phyloP scores from a whole-genome alignment of 768 basidiomycete species.

The Inosperma sp. region DNA sequence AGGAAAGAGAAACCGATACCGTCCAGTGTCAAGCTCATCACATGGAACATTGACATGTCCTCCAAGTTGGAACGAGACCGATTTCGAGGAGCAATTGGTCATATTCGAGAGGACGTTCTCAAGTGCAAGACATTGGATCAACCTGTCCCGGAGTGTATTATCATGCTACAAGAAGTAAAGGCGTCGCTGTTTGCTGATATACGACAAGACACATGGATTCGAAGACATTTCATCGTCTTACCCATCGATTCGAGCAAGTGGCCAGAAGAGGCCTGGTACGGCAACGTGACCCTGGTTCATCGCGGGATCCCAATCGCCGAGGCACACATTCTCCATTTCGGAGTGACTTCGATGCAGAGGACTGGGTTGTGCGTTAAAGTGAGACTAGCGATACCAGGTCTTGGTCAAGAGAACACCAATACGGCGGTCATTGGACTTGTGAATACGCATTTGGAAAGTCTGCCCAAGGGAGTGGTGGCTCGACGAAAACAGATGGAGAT shows the following conservation, averaged over 20 bases:
- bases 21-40: constrained; percentile 46
- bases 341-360: constrained; percentile 45
- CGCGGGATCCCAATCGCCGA: constrained; percentile 47
- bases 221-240: constrained; percentile 51
- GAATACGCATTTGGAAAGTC: constrained; percentile 74
- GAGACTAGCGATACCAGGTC: constrained; percentile 18
- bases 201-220: constrained; percentile 58
- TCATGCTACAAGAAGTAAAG: constrained; percentile 69
- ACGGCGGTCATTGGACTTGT: constrained; percentile 53
- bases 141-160: constrained; percentile 50
- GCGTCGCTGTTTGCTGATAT: constrained; percentile 41
- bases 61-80: constrained; percentile 38
- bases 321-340: constrained; percentile 50
- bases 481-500: constrained; percentile 50
- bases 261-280: constrained; percentile 48
- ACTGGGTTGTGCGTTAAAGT: constrained; percentile 43
- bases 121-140: constrained; percentile 36
- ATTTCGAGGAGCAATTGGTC: constrained; percentile 43
- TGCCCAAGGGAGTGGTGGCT: constrained; percentile 39
- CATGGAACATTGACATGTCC: constrained; percentile 68
- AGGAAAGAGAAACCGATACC: constrained; percentile 28
- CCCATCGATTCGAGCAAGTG: constrained; percentile 54
- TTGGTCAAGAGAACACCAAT: constrained; percentile 21
- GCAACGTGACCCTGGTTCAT: constrained; percentile 68
- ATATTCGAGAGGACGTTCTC: constrained; percentile 54